These are phyloP conservation scores for Castanospermum australe DNA, from an alignment of 306 rosid species.

Conservation along the genomic window DNA sequence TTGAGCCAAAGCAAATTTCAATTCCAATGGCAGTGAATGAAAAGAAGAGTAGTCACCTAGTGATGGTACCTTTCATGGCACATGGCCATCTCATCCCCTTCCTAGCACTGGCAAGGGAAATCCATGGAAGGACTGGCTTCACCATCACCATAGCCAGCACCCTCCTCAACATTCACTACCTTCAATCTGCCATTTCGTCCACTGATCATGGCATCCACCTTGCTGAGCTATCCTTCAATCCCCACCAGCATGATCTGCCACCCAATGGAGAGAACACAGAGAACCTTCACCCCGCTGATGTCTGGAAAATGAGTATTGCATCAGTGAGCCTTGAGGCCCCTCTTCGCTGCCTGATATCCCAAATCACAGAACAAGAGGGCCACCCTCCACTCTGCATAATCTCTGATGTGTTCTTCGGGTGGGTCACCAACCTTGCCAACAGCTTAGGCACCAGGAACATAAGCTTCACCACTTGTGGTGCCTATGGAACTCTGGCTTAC, in stretches of 20 bases:
- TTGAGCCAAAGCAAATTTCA: no score
- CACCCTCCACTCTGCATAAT: slow-evolving; percentile 37
- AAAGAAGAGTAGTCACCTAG: slow-evolving; percentile 34
- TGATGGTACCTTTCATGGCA: slow-evolving; percentile 73
- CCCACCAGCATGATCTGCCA: slow-evolving; percentile 47
- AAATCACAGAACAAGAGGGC: slow-evolving; percentile 42
- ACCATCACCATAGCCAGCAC: slow-evolving; percentile 66
- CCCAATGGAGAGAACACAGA: slow-evolving; percentile 64
- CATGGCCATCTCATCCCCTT: slow-evolving; percentile 83
- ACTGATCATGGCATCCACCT: slow-evolving; percentile 35
- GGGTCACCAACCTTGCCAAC: slow-evolving; percentile 53
- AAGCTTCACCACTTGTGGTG: slow-evolving; percentile 63
- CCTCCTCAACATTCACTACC: slow-evolving; percentile 59
- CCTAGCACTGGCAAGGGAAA: slow-evolving; percentile 52
- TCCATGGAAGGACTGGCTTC: slow-evolving; percentile 42
- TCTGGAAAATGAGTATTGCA: slow-evolving; percentile 36
- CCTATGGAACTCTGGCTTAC: slow-evolving; percentile 69
- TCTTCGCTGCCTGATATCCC: slow-evolving; percentile 31
- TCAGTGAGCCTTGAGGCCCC: slow-evolving; percentile 56
- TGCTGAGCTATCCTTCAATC: slow-evolving; percentile 45
- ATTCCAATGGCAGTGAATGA: slow-evolving; percentile 23
- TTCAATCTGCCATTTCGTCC: slow-evolving; percentile 41
- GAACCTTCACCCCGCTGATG: slow-evolving; percentile 34
- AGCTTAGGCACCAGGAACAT: slow-evolving; percentile 40
- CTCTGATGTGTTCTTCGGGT: slow-evolving; percentile 60